Evolutionary conservation across 2,329 filamentous ascomycete species (phyloP).

Genomic region (Pseudocercospora eumusae): DNA sequence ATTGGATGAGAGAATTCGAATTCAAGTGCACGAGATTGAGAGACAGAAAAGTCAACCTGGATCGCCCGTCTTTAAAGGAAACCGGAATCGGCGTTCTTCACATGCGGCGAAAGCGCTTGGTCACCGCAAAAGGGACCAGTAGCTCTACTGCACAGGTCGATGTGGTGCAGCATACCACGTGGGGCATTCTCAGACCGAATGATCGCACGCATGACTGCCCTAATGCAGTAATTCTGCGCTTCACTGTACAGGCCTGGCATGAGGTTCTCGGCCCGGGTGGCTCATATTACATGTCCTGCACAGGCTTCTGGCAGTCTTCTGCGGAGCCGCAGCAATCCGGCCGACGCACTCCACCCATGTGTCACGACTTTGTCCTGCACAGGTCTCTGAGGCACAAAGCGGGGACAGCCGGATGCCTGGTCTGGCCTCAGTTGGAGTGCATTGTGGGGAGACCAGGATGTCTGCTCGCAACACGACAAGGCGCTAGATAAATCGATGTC

Average conservation of each 20-base stretch:
- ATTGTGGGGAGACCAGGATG: slow-evolving; percentile 2
- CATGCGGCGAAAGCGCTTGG: background rate
- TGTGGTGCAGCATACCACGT: background rate
- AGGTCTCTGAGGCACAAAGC: slow-evolving; percentile 6
- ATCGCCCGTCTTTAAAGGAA: background rate
- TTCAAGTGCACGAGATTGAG: background rate
- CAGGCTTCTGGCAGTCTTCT: slow-evolving; percentile 4
- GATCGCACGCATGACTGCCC: background rate
- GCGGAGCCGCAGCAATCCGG: background rate
- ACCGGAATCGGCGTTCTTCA: background rate
- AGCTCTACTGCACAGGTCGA: background rate
- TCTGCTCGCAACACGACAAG: background rate
- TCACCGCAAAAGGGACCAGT: background rate
- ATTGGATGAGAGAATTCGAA: background rate
- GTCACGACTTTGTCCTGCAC: background rate
- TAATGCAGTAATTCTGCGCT: background rate
- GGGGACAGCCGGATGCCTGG: slow-evolving; percentile 4
- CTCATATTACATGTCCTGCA: background rate
- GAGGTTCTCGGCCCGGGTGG: background rate
- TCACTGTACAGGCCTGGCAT: slow-evolving; percentile 1
- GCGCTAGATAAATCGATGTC: too few species aligned
- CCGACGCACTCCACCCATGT: background rate
- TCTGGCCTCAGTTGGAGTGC: background rate
- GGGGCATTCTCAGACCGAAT: background rate
- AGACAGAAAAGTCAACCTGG: background rate